Evolutionary conservation across 306 rosid genomes (phyloP).

Genomic region (Quillaja saponaria): DNA sequence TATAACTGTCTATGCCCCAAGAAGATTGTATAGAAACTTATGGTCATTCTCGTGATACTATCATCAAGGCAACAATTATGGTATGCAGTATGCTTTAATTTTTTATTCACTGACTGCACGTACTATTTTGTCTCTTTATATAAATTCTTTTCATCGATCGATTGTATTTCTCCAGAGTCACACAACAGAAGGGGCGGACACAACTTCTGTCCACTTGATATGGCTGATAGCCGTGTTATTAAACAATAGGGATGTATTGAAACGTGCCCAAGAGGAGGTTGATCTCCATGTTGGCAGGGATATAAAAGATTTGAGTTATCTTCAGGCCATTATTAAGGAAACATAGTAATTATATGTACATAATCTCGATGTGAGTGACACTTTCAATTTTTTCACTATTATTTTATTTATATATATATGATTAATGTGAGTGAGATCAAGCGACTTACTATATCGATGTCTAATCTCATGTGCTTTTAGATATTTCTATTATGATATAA

Average conservation of each 20-base stretch:
- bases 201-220: constrained; percentile 23
- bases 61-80: no score
- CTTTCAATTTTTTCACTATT: not conserved
- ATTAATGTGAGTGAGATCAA: not conserved
- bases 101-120: no score
- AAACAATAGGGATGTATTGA: constrained; percentile 23
- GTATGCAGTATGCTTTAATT: no score
- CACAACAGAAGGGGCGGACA: constrained; percentile 26
- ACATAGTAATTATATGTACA: constrained; percentile 27
- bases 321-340: constrained; percentile 40
- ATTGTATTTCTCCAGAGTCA: constrained; percentile 16
- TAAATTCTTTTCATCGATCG: no score
- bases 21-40: no score
- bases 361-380: no score
- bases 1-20: no score
- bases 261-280: constrained; percentile 32
- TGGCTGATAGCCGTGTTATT: constrained; percentile 29
- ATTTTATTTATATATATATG: not conserved
- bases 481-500: constrained; percentile 79
- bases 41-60: no score
- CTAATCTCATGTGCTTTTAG: constrained; percentile 90
- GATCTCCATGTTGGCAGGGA: constrained; percentile 28
- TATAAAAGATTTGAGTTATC: constrained; percentile 28
- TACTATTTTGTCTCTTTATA: no score
- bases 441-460: constrained; percentile 75